Conservation (phyloP, 2,329 filamentous ascomycete species). For the Pseudophaeomoniella oleicola region DNA sequence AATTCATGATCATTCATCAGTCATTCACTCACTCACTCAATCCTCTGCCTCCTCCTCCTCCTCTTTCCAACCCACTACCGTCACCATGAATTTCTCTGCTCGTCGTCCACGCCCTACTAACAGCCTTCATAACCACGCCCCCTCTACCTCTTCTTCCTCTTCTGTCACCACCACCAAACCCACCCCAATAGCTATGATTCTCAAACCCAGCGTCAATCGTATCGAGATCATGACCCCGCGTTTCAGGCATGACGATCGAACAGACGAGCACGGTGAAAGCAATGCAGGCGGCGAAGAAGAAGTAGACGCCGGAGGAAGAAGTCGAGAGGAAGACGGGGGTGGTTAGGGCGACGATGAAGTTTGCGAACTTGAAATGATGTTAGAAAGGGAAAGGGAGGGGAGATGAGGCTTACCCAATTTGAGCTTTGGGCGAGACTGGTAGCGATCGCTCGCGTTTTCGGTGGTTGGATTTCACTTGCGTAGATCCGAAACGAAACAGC, state of each 20-base stretch:
- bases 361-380: conserved; percentile 24
- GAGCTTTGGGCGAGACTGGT: conserved; percentile 2
- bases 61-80: too few species aligned
- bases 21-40: too few species aligned
- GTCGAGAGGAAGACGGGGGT: conserved; percentile 28
- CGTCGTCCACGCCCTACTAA: too few species aligned
- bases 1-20: too few species aligned
- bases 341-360: conserved; percentile 29
- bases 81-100: too few species aligned
- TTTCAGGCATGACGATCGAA: conserved; percentile 35
- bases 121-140: too few species aligned
- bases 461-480: conserved; percentile 2
- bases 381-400: background rate
- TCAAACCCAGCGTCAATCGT: conserved; percentile 35
- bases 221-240: conserved; percentile 32
- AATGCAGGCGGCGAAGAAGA: conserved; percentile 28
- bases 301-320: conserved; percentile 30
- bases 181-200: too few species aligned
- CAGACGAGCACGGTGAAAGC: conserved; percentile 17
- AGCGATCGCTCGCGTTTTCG: conserved; percentile 1
- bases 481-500: conserved; percentile 2
- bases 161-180: background rate
- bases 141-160: too few species aligned
- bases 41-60: too few species aligned
- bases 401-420: conserved; percentile 3